Base-by-base conservation (phyloP, 306 rosid species). In the Medicago lupulina region DNA sequence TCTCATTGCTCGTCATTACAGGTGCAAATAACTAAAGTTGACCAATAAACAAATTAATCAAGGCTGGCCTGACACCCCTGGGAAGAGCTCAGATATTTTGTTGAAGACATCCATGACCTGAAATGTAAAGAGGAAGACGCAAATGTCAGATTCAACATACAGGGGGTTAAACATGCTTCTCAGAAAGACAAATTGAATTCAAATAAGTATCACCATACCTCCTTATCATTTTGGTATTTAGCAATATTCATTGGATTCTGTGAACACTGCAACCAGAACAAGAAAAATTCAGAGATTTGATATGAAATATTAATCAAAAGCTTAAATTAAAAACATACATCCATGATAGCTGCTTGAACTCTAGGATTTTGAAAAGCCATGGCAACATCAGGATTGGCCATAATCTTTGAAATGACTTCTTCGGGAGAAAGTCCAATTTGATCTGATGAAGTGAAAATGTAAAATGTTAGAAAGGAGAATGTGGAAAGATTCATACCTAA, bases 261-360 rank as follows among this genome's bases (percentile, higher is more conserved):
- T 71, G 99, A 96, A 83, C 99, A 96, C 99, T 92, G 92, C 88
- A 86, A 83, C 55, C 79, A 85, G 43, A 83, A 80, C 9, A 74
- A n/a, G 63, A 83, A 75, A 76, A 50, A 31, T 13, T 84, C 18
- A 82, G 79, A 72, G 54, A 67, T 41, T 75, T 57, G 19, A 75
- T 43, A 60, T 18, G 19, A 63, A 65, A 71, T 9, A 23, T 34
- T 54, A 58, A 67, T 46, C 1, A 44, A 36, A 23, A 18, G 55
- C 57, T 86, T 64, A 31, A 67, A 43, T 70, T 46, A 69, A 80
- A 80, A 43, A 87, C 96, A 43, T 87, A 96, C 99, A 84, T 96
- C 99, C 98, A 96, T 92, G 79, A 96, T 96, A 17, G 99, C 99
- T 70, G 95, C 92, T 87, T 96, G 98, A 80, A 96, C 97, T 89